These are phyloP conservation scores for Fusarium sp. DNA, from an alignment of 2,329 filamentous ascomycete genomes.

Conservation along the genomic window DNA sequence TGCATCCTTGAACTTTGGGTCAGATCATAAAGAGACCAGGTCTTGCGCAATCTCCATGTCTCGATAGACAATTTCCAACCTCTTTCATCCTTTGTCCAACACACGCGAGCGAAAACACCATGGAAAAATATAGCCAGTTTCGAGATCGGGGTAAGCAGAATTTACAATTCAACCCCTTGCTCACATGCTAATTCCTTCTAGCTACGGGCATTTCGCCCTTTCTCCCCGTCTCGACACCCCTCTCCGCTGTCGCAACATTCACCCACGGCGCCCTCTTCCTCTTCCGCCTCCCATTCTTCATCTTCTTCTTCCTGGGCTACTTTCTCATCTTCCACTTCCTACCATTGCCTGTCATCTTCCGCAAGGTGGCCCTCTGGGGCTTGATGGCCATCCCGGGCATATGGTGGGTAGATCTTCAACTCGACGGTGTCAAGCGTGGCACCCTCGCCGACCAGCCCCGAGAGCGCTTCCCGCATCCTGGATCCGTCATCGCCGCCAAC, in stretches of 20 bases:
- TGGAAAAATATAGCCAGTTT: constrained; percentile 97
- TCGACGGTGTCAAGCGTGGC: constrained; percentile 95
- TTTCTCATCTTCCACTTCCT: constrained; percentile 87
- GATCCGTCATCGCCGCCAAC: constrained; percentile 87
- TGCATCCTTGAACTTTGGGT: background rate
- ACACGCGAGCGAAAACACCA: constrained; percentile 52
- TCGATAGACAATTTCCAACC: constrained; percentile 33
- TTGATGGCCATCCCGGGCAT: constrained; percentile 90
- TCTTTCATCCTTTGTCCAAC: constrained; percentile 22
- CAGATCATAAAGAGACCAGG: constrained; percentile 5
- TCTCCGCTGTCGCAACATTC: constrained; percentile 71
- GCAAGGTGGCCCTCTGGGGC: constrained; percentile 89
- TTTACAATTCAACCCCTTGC: background rate
- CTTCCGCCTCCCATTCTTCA: constrained; percentile 82
- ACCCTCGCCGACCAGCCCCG: constrained; percentile 80
- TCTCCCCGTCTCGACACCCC: constrained; percentile 79
- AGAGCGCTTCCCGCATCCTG: constrained; percentile 80
- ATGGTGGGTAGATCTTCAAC: constrained; percentile 99
- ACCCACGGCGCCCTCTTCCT: constrained; percentile 80
- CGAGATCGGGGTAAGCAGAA: constrained; percentile 80
- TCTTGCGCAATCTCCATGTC: constrained; percentile 33
- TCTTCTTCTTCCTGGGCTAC: constrained; percentile 75
- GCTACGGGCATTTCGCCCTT: constrained; percentile 97
- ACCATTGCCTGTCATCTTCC: constrained; percentile 71
- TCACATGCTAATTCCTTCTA: constrained; percentile 52